Evolutionary conservation across 208 protist genomes (phyloP), one percentile per base, ranked within the genome.

Genomic region (Leishmania arabica): DNA sequence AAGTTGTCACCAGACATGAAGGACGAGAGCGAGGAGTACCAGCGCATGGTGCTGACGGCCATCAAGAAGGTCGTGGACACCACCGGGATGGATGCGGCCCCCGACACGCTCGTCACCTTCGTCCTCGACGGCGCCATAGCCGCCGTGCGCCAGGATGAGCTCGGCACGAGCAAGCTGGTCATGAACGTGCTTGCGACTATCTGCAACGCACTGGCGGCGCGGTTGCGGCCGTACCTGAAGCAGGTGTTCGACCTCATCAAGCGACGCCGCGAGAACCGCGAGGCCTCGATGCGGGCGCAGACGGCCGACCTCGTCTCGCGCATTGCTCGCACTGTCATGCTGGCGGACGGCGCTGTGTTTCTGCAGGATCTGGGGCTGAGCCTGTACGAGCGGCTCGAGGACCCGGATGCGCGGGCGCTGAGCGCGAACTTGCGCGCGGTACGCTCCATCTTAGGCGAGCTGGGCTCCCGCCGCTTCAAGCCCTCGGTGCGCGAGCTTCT

Each of bases 91-190:
- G 86, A 96, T 17, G 99, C 99, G 75, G 95, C 99, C 70, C 92
- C 98, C 53, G 79, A 95, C 74, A 82, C 87, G 4, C 94, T 99
- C 2, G 97, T 99, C 73, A 91, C 97, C 27, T 86, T 91, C 60
- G 86, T 99, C n/a, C 93, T 99, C 15, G 99, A 99, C 84, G 99
- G 99, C 84, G 88, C 89, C 73, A 98, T 99, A 45, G 98, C 98
- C 60, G 97, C 99, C 5, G 99, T 99, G 85, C 96, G 99, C 74
- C 98, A 99, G 84, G 98, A 99, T 84, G 95, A 94, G 45, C 88
- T 98, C 17, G 98, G 99, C 54, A 84, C 89, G 6, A 95, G 95
- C 73, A 90, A 96, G 47, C 91, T 96, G 27, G 89, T 95, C 15
- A 82, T 99, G 49, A 95, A 98, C 68, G 93, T 97, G 69, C 96